Evolutionary conservation across 306 rosid genomes (phyloP), one percentile per base, ranked within the genome.

Genomic region (Styphnolobium japonicum): DNA sequence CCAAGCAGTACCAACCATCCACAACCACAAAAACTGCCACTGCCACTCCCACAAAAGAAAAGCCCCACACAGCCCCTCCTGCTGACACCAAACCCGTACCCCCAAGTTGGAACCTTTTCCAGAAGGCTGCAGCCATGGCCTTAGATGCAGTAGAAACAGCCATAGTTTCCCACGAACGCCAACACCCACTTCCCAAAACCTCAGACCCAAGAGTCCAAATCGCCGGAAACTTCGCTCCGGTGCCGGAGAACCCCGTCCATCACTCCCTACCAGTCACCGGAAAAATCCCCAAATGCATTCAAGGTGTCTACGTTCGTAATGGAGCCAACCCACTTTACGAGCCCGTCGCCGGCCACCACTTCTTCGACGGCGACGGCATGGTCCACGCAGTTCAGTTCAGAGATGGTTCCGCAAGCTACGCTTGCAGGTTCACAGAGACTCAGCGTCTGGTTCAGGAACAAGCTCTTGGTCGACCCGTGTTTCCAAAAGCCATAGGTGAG

Each of bases 321-420:
- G 99, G 99, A 7, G 99, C 99, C 0, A 95, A 95, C 86, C 99
- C 99, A 0, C 92, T 82, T 8, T 72, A 92, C 75, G 97, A 93
- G 55, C 99, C 99, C 0, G 67, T 78, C 1, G 93, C 97, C 33
- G 99, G 99, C 0, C 99, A 95, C 86, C 99, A 95, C 85, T 84
- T 95, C 75, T 95, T 95, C 70, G 99, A 95, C 83, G 99, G 99
- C 2, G 99, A 95, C 74, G 99, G 99, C 40, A 95, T 95, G 99
- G 91, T 95, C 37, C 99, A 95, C 73, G 96, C 98, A 14, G 87
- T 95, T 0, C 61, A 82, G 5, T 89, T 95, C 89, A 67, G 51
- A 0, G 66, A 83, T 69, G 90, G 88, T 0, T 43, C 78, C 0
- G 96, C 86, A 4, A 87, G 93, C 74, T 93, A 95, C 55, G 82